A percentile compares a stretch with the other conserved stretches of the same genome.
These are phyloP conservation scores for Erysimum cheiranthoides DNA, from an alignment of 345 rosid species.

Conservation along the genomic window DNA sequence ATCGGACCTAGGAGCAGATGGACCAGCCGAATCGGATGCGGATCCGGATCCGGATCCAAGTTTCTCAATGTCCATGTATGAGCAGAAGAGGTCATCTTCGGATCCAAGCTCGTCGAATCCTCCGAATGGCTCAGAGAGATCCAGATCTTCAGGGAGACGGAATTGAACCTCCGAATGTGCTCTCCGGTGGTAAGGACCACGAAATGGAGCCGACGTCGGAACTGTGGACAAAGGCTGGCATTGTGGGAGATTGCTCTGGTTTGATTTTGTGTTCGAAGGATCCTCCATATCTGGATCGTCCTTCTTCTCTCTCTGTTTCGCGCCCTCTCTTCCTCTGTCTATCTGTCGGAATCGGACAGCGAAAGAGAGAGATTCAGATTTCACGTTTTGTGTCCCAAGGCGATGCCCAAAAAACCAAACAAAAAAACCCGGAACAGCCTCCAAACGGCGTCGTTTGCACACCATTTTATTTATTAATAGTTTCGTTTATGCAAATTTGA, in stretches of 20 bases:
- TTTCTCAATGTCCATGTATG: constrained; percentile 86
- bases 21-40: constrained; percentile 52
- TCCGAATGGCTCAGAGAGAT: constrained; percentile 64
- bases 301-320: constrained; percentile 22
- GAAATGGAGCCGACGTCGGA: constrained; percentile 41
- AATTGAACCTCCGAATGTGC: constrained; percentile 84
- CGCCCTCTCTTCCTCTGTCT: constrained; percentile 26
- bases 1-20: constrained; percentile 47
- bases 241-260: constrained; percentile 31
- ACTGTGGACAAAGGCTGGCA: constrained; percentile 29
- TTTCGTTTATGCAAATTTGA: background rate
- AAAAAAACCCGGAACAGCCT: background rate
- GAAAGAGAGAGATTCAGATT: constrained; percentile 46
- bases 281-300: constrained; percentile 52
- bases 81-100: constrained; percentile 78
- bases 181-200: constrained; percentile 69
- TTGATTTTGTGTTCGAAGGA: constrained; percentile 43
- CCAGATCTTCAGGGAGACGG: constrained; percentile 78
- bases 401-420: background rate
- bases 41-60: constrained; percentile 65
- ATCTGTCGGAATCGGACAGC: constrained; percentile 44
- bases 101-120: constrained; percentile 70
- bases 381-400: constrained; percentile 38
- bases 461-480: background rate
- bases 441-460: constrained; percentile 1